Evolutionary conservation across 768 basidiomycete genomes (phyloP).

Genomic region (Coprinopsis strossmayeri): DNA sequence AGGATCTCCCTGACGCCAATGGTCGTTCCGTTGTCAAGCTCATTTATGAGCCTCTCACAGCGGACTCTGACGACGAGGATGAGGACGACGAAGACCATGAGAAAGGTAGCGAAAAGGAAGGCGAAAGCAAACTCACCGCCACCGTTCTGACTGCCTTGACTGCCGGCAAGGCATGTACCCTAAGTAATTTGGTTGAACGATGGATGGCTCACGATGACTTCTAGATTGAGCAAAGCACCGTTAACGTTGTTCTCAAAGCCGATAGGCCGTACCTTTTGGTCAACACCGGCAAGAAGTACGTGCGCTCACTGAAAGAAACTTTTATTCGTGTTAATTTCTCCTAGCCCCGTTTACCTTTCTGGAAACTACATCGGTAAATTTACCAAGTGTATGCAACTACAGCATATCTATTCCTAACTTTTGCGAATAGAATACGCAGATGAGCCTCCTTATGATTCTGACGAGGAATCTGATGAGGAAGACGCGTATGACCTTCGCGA

Average conservation of each 20-base stretch:
- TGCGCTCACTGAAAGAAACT: background rate
- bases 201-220: background rate
- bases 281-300: constrained; percentile 75
- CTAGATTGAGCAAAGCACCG: constrained; percentile 71
- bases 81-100: constrained; percentile 39
- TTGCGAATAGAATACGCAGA: constrained; percentile 65
- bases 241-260: constrained; percentile 66
- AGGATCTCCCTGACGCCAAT: constrained; percentile 54
- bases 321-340: background rate
- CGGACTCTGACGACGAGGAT: constrained; percentile 34
- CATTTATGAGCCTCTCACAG: constrained; percentile 37
- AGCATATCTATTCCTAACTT: too few relatives aligned
- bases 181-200: too few relatives aligned
- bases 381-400: too few relatives aligned
- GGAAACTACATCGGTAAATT: constrained; percentile 88
- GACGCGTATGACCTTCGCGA: constrained; percentile 64
- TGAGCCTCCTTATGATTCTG: constrained; percentile 38
- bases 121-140: constrained; percentile 22
- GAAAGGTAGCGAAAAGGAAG: constrained; percentile 28
- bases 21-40: constrained; percentile 66
- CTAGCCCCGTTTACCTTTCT: constrained; percentile 66
- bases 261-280: constrained; percentile 64
- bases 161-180: constrained; percentile 61
- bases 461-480: constrained; percentile 45
- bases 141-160: constrained; percentile 76